Percentiles rank a stretch among this genome's conserved stretches.
phyloP scores from a whole-genome alignment of 345 rosid species.

The Eucalyptus melliodora region DNA sequence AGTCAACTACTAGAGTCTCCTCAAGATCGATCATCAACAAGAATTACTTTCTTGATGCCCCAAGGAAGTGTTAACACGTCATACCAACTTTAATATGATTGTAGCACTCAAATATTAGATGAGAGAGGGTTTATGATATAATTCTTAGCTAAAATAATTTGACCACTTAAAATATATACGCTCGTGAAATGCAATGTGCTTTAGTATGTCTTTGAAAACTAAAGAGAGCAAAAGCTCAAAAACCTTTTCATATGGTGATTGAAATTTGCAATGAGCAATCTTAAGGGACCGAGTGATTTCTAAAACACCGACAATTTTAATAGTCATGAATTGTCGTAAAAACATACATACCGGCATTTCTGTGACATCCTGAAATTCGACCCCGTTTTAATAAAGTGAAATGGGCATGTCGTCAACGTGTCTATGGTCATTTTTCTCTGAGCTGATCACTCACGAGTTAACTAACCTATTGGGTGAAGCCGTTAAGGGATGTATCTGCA shows the following conservation, averaged over 20 bases:
- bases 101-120: not conserved
- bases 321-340: not conserved
- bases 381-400: too few relatives aligned
- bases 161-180: not conserved
- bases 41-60: not conserved
- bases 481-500: too few relatives aligned
- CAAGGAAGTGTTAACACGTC: not conserved
- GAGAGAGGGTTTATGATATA: not conserved
- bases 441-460: too few relatives aligned
- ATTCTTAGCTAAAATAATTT: not conserved
- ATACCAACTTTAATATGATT: not conserved
- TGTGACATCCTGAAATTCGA: too few relatives aligned
- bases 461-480: too few relatives aligned
- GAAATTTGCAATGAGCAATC: not conserved
- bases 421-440: too few relatives aligned
- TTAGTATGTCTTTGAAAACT: not conserved
- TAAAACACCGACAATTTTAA: not conserved
- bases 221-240: not conserved
- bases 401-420: too few relatives aligned
- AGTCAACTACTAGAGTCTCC: not conserved
- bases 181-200: not conserved
- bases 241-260: too few relatives aligned
- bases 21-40: not conserved
- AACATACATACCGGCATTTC: not conserved
- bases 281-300: not conserved